These are phyloP conservation scores for Pisolithus albus DNA, from an alignment of 768 basidiomycete species.

Conservation along the genomic window DNA sequence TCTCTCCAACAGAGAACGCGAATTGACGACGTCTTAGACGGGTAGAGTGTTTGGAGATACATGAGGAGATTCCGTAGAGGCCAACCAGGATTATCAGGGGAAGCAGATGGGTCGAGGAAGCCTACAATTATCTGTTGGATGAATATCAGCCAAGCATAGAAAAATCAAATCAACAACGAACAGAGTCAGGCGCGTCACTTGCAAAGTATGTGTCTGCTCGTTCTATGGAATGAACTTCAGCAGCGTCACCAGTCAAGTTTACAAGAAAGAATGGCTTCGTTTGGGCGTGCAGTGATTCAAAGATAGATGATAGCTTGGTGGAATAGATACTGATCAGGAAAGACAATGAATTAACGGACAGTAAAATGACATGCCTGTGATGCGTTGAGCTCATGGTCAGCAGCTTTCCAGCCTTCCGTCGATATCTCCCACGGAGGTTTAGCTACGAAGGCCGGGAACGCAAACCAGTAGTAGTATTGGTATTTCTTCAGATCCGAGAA, in stretches of 20 bases:
- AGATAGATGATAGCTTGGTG: conserved; percentile 47
- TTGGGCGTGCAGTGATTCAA: conserved; percentile 38
- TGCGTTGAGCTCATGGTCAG: conserved; percentile 36
- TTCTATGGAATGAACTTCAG: conserved; percentile 47
- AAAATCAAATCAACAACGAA: conserved; percentile 21
- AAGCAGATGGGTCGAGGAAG: conserved; percentile 83
- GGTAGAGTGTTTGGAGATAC: conserved; percentile 62
- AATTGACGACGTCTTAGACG: conserved; percentile 39
- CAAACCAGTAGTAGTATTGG: conserved; percentile 97
- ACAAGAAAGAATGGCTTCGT: conserved; percentile 60
- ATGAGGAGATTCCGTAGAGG: conserved; percentile 88
- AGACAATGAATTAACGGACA: not conserved
- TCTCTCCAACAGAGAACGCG: conserved; percentile 78
- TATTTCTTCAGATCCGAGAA: conserved; percentile 98
- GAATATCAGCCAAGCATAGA: not conserved
- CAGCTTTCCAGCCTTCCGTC: conserved; percentile 51
- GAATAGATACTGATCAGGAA: not conserved
- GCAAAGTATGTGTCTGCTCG: conserved; percentile 55
- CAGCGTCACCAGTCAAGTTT: conserved; percentile 28
- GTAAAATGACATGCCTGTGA: conserved; percentile 31
- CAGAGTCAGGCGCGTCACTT: conserved; percentile 33
- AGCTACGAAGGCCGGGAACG: conserved; percentile 85
- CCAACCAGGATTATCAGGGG: conserved; percentile 76
- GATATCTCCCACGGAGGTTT: conserved; percentile 88
- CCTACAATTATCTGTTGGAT: conserved; percentile 41